Evolutionary conservation across 345 rosid species (phyloP), one percentile per base, ranked within the genome.

Genomic region (Arabidopsis suecica): DNA sequence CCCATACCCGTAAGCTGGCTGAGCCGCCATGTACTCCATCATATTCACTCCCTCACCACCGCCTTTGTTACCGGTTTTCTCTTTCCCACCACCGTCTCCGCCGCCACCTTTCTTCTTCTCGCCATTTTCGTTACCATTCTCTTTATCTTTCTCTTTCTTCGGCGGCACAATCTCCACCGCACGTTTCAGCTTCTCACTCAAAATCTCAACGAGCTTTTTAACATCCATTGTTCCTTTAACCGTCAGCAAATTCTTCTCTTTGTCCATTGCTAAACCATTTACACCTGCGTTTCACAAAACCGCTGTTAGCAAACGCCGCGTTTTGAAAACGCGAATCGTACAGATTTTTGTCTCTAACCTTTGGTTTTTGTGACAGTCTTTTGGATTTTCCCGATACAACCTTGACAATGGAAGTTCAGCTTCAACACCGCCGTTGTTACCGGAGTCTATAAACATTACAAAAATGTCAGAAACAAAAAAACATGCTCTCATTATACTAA

Each of bases 171-270:
- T 84, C 69, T 90, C 97, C 41, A 94, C 93, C 30, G 18, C 68
- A 61, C 95, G 81, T 48, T 66, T 84, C 61, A 91, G 83, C 83
- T 86, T 94, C 54, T 76, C 80, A 13, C 63, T 22, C 9, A 94
- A 85, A 54, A 53, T 45, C 16, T 86, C 78, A 0, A 44, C 81
- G 20, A 90, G 77, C 9, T 81, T 82, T 56, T 88, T 87, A 3
- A 77, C 87, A 59, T 91, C 93, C 91, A 88, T 85, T 14, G 84
- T 90, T 8, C 98, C 97, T 40, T 85, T 90, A 12, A 91, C 97
- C 13, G 89, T 81, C 23, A 91, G 89, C 1, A 82, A 74, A 23
- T 91, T 88, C 78, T 90, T 91, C 8, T 68, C 87, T 8, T 61
- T 79, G 38, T 88, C 95, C 4, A 91, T 57, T 10, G 76, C 47